Base-by-base conservation (phyloP, 768 basidiomycete genomes). In the Neoboletus magnificus region DNA sequence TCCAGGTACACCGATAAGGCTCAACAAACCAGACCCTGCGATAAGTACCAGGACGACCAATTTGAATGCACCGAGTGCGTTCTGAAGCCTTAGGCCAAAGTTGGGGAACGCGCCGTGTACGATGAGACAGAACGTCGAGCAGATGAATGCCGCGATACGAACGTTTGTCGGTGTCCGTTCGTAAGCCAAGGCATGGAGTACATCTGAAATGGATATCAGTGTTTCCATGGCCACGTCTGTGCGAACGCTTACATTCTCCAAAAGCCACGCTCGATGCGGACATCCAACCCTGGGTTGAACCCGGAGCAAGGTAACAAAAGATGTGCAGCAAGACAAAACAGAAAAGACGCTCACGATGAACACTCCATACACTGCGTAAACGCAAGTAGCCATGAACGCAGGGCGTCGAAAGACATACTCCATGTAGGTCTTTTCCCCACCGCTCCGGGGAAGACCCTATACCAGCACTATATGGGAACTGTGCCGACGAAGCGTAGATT, bases 341-440 rank as follows among this genome's bases (percentile, higher is more conserved):
- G 22, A 2, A 33, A 59, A 27, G 13, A n/a, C 0, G 65, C 83
- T 59, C 60, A 84, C 86, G 44, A 79, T 77, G 39, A 86, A 77
- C 5, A 86, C 61, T 1, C 80, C 76, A 62, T 86, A 88, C 18
- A 78, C 69, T 3, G 82, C 77, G 58, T 79, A 89, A 9, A 76
- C 62, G 60, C 84, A 88, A 5, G 85, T 84, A 15, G 73, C 75
- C 63, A 90, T 67, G 61, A 84, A 86, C 47, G 74, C 78, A 7
- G 87, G 88, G 4, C 75, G 75, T 44, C 79, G 74, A 68, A 81
- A 89, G n/a, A 88, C 79, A 64, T 77, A 87, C 57, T 88, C 86
- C 36, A 90, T 70, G 61, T 89, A 90, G 49, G 84, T 86, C 72
- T 89, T 89, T 73, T 89, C 87, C 2, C 85, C 88, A 1, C 88